phyloP scores from a whole-genome alignment of 2,329 filamentous ascomycete genomes.

The Ophiocordyceps camponoti-saundersi region DNA sequence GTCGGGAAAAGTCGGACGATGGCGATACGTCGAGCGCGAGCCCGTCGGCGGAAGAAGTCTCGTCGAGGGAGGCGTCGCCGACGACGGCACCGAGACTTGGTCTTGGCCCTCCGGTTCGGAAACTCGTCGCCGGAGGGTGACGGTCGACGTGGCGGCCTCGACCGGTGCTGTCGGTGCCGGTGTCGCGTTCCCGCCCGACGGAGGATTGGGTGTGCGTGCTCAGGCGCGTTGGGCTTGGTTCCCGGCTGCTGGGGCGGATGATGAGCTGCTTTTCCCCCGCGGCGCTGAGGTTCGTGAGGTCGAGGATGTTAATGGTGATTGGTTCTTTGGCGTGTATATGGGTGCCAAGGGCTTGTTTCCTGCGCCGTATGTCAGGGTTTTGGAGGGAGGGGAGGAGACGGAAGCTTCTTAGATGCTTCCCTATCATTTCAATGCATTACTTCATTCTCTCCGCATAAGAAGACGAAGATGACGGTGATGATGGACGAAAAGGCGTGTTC shows the following conservation, averaged over 20 bases:
- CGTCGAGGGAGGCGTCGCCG: conserved; percentile 13
- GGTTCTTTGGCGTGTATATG: conserved; percentile 78
- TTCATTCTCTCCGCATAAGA: too few relatives aligned
- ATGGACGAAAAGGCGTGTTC: too few relatives aligned
- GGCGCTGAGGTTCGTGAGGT: conserved; percentile 71
- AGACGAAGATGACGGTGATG: too few relatives aligned
- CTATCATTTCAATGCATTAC: background rate
- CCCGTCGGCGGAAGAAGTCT: conserved; percentile 51
- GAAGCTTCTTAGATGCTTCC: background rate
- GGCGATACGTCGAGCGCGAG: conserved; percentile 51
- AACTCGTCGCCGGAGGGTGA: conserved; percentile 28
- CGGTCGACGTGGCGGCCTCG: conserved; percentile 29
- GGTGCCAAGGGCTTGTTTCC: conserved; percentile 68
- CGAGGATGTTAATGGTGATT: conserved; percentile 79
- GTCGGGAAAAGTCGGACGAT: conserved; percentile 47
- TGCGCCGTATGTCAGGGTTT: conserved; percentile 49
- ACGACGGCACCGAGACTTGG: conserved; percentile 27
- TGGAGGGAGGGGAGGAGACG: background rate
- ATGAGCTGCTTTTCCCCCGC: conserved; percentile 73
- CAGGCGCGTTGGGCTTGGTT: conserved; percentile 65
- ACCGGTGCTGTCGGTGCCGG: conserved; percentile 16
- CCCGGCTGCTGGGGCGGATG: conserved; percentile 42
- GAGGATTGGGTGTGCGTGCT: conserved; percentile 48
- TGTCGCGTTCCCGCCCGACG: conserved; percentile 51
- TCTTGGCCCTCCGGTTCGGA: conserved; percentile 28